Conservation (phyloP, 805 yeast genomes). For the Blastobotrys attinorum region DNA sequence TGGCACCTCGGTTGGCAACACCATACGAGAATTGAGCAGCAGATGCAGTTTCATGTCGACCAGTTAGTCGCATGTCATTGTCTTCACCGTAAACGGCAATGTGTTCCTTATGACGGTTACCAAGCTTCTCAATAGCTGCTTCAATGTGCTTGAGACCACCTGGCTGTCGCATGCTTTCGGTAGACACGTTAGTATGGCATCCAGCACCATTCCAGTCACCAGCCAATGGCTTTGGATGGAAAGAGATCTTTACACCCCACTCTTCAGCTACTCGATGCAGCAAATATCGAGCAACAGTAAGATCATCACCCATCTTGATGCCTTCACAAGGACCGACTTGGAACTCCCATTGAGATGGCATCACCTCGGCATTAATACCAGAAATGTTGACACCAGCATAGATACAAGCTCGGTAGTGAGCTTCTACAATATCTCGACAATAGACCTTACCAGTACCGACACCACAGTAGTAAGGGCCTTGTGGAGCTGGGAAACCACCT, state of each 20-base stretch:
- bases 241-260: conserved; percentile 95
- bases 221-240: conserved; percentile 98
- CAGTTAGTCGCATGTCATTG: conserved; percentile 92
- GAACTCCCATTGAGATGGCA: conserved; percentile 99
- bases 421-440: conserved; percentile 97
- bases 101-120: conserved; percentile 96
- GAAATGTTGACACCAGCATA: conserved; percentile 85
- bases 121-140: conserved; percentile 83
- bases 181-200: conserved; percentile 98
- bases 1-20: conserved; percentile 99
- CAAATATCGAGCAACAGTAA: conserved; percentile 93
- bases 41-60: conserved; percentile 97
- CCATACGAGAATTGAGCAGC: conserved; percentile 87
- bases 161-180: conserved; percentile 79
- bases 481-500: conserved; percentile 99
- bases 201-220: conserved; percentile 99
- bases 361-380: conserved; percentile 98
- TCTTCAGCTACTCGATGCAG: conserved; percentile 95
- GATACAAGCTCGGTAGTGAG: conserved; percentile 97
- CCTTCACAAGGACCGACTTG: conserved; percentile 99
- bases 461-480: conserved; percentile 99
- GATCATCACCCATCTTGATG: conserved; percentile 92
- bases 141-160: conserved; percentile 97
- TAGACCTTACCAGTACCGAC: conserved; percentile 98
- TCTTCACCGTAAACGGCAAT: conserved; percentile 92